These are phyloP conservation scores for Friedmanniomyces simplex DNA, from an alignment of 495 filamentous ascomycete species.

Conservation along the genomic window DNA sequence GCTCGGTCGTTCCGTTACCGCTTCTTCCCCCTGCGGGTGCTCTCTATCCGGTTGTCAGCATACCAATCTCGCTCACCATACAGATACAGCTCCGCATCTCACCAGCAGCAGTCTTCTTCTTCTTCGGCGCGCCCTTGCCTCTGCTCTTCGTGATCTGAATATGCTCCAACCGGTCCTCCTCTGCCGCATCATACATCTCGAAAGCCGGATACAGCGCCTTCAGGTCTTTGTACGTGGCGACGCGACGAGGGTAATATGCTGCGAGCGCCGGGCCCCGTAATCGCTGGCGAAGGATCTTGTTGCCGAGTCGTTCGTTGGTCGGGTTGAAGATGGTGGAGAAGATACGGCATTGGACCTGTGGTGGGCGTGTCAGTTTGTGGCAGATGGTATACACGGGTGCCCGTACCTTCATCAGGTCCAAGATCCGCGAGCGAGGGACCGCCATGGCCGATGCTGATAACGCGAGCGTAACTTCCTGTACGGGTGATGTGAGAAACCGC, in stretches of 20 bases:
- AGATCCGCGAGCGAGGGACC: slow-evolving; percentile 56
- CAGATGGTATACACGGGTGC: not conserved
- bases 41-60: not conserved
- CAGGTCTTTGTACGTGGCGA: slow-evolving; percentile 59
- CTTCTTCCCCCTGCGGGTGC: not conserved
- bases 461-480: not conserved
- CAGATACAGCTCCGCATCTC: not conserved
- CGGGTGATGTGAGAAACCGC: not conserved
- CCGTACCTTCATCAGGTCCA: slow-evolving; percentile 68
- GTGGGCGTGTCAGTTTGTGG: slow-evolving; percentile 2
- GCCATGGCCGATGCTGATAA: slow-evolving; percentile 42
- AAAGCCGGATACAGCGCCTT: slow-evolving; percentile 50
- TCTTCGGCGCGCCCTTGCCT: slow-evolving; percentile 86
- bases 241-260: slow-evolving; percentile 74
- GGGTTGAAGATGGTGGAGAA: slow-evolving; percentile 91
- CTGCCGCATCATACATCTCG: slow-evolving; percentile 58
- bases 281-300: slow-evolving; percentile 77
- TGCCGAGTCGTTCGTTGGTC: slow-evolving; percentile 63
- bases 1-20: not conserved
- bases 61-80: not conserved
- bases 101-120: slow-evolving; percentile 59
- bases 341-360: slow-evolving; percentile 75
- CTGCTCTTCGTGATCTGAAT: slow-evolving; percentile 64
- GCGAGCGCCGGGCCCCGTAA: slow-evolving; percentile 66
- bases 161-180: slow-evolving; percentile 69